A percentile compares a stretch with the other conserved stretches of the same genome.
phyloP scores from a whole-genome alignment of 257 asterid species.

The Gentiana macrophylla region DNA sequence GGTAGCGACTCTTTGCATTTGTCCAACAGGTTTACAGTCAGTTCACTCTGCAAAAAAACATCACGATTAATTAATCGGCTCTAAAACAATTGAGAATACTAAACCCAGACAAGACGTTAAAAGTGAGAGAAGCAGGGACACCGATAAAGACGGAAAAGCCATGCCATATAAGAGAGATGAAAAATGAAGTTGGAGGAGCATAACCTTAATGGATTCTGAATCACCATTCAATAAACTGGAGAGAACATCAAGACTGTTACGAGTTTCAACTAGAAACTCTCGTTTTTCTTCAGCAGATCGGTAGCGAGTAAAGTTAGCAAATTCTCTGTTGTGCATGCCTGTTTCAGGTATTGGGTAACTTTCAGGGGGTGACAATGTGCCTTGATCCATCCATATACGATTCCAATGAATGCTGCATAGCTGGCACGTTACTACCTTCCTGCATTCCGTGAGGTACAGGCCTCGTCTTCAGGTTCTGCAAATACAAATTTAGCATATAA shows the following conservation, averaged over 20 bases:
- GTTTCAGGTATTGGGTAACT: slow-evolving; percentile 48
- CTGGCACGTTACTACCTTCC: slow-evolving; percentile 21
- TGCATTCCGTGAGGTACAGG: slow-evolving; percentile 30
- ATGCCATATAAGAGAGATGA: background rate
- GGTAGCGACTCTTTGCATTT: slow-evolving; percentile 72
- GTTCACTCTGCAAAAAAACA: slow-evolving; percentile 53
- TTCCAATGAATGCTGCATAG: slow-evolving; percentile 36
- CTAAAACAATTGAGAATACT: background rate
- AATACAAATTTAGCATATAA: background rate
- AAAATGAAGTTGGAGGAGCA: background rate
- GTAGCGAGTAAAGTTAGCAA: slow-evolving; percentile 24
- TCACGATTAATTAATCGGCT: background rate
- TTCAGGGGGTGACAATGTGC: slow-evolving; percentile 44
- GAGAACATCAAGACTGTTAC: slow-evolving; percentile 70
- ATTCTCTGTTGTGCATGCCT: slow-evolving; percentile 31
- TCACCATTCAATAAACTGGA: slow-evolving; percentile 70
- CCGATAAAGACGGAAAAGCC: background rate
- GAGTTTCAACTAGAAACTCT: slow-evolving; percentile 58
- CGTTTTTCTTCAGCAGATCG: slow-evolving; percentile 58
- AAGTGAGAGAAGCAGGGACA: background rate
- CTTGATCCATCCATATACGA: slow-evolving; percentile 47
- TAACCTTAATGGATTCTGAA: slow-evolving; percentile 60
- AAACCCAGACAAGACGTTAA: background rate
- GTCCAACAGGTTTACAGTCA: slow-evolving; percentile 54
- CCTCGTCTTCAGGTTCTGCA: slow-evolving; percentile 60